Base-by-base conservation (phyloP, 2,329 filamentous ascomycete species). In the Diaporthe helianthi region DNA sequence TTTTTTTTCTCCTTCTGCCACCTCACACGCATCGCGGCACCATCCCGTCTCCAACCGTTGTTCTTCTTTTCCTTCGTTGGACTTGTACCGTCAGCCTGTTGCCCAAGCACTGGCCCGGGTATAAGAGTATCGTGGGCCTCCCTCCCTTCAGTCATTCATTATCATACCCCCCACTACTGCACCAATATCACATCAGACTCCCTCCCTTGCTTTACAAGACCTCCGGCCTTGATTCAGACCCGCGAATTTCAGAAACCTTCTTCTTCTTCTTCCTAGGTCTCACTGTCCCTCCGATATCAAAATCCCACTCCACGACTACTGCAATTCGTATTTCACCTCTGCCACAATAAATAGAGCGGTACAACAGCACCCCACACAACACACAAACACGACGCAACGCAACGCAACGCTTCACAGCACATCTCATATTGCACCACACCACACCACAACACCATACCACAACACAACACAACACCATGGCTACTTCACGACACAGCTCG, bases 401-500 rank as follows among this genome's bases (percentile, higher is more conserved):
- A 41, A 41, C 1, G 41, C 22, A 33, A 51, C 38, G 22, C 53
- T 29, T 49, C 54, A 55, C 54, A 26, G 24, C 36, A 17, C 15
- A 29, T 47, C 44, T 12, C 44, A 24, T 9, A 47, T 24, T 24
- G n/a, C 61, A 22, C 22, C 22, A 15, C 52, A 29, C 19, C 36
- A 13, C 52, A 24, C 29, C n/a, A 38, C 22, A 15, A 10, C 53
- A 61, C 49, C 17, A 15, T 65, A 58, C 69, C 68, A 64, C 72
- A 71, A 19, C 66, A 64, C 72, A 71, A 19, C 66, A 69, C 69
- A 26, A 67, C 69, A 36, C 67, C 52, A 46, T 68, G 55, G 36
- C 67, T 65, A 67, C 70, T 12, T 71, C 70, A 53, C 67, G 70
- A 64, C 55, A 67, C 70, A 69, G 70, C 67, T 69, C 63, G 24